A percentile compares a stretch with the other conserved stretches of the same genome.
Evolutionary conservation across 164 flowering plant species (phyloP).

Genomic region (Aristolochia fimbriata): DNA sequence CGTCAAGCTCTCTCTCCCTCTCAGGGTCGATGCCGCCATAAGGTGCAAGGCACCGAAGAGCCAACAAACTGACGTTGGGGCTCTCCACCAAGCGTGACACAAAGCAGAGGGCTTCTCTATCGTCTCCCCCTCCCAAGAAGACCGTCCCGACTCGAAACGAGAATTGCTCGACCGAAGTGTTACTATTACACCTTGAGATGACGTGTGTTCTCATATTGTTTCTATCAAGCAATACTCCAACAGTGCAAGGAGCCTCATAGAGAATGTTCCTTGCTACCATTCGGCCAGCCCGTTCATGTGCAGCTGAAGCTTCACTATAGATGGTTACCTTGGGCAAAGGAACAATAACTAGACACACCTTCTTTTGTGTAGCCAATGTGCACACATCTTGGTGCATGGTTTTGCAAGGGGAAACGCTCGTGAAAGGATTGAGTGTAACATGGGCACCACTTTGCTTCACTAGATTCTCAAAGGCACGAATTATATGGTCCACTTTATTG

Average conservation of each 20-base stretch:
- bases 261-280: background rate
- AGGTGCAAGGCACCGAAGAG: slow-evolving; percentile 43
- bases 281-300: background rate
- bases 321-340: slow-evolving; percentile 50
- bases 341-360: slow-evolving; percentile 27
- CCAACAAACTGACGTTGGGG: slow-evolving; percentile 54
- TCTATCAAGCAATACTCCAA: background rate
- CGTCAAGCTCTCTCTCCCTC: background rate
- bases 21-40: slow-evolving; percentile 4
- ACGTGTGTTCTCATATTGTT: background rate
- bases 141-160: slow-evolving; percentile 33
- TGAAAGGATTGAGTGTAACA: slow-evolving; percentile 23
- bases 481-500: slow-evolving; percentile 18
- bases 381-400: slow-evolving; percentile 45
- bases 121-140: slow-evolving; percentile 76
- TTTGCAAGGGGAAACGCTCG: slow-evolving; percentile 23
- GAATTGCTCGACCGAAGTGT: background rate
- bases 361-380: slow-evolving; percentile 25
- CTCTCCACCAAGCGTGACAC: slow-evolving; percentile 44
- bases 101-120: slow-evolving; percentile 63
- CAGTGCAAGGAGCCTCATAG: background rate
- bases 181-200: slow-evolving; percentile 12
- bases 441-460: slow-evolving; percentile 15
- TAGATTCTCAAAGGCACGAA: slow-evolving; percentile 27
- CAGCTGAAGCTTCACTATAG: slow-evolving; percentile 14